Conservation (phyloP, 2,329 filamentous ascomycete genomes). For the Botryosphaeria dothidea region DNA sequence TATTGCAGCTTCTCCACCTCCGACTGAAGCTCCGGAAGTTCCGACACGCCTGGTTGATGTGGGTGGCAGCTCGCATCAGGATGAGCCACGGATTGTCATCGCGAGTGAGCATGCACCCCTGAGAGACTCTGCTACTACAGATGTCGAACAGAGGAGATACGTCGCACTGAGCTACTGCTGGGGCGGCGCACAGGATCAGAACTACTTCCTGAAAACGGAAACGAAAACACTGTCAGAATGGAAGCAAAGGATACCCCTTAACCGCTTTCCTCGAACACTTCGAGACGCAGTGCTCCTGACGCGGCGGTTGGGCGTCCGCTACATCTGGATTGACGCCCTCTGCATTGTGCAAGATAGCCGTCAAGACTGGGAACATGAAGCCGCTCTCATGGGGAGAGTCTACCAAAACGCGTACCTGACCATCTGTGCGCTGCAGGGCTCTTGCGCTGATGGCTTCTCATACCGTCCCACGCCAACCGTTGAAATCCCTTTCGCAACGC, state of each 20-base stretch:
- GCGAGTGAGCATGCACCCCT: neutral
- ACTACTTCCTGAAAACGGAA: neutral
- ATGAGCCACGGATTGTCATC: neutral
- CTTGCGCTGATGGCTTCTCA: neutral
- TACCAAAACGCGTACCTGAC: constrained; percentile 4
- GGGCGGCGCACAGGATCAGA: neutral
- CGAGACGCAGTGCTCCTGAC: constrained; percentile 15
- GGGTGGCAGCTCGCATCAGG: neutral
- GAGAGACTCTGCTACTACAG: neutral
- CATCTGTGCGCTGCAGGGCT: neutral
- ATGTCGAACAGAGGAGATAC: neutral
- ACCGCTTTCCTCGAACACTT: neutral
- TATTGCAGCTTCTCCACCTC: neutral
- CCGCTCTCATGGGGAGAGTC: constrained; percentile 1
- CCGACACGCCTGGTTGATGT: neutral
- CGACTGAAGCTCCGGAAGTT: neutral
- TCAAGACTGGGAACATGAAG: constrained; percentile 9
- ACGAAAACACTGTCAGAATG: neutral
- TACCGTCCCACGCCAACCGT: neutral
- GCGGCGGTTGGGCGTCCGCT: neutral
- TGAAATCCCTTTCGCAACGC: neutral
- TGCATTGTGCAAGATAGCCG: constrained; percentile 22
- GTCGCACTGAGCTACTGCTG: constrained; percentile 9
- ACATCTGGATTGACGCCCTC: constrained; percentile 24
- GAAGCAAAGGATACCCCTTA: neutral